These are phyloP conservation scores for Candida vartiovaarae DNA, from an alignment of 805 yeast genomes.

Conservation along the genomic window DNA sequence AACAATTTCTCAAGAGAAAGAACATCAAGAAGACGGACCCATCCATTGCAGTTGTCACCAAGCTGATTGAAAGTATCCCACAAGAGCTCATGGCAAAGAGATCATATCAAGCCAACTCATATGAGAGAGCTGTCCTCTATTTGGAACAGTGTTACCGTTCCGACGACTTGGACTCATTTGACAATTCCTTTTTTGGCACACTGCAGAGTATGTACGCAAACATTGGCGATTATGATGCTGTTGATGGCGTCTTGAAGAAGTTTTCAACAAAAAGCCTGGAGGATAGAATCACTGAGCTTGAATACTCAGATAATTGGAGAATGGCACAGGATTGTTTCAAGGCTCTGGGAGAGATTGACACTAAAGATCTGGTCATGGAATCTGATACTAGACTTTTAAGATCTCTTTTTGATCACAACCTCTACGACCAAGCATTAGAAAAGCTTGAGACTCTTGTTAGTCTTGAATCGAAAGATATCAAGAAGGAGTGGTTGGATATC, in stretches of 20 bases:
- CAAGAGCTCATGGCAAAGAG: conserved; percentile 65
- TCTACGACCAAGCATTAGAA: conserved; percentile 46
- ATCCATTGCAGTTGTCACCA: conserved; percentile 32
- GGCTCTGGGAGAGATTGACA: conserved; percentile 41
- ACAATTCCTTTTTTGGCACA: conserved; percentile 35
- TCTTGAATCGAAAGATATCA: conserved; percentile 1
- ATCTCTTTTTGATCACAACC: conserved; percentile 70
- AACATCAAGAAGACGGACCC: conserved; percentile 22
- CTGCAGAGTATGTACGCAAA: conserved; percentile 80
- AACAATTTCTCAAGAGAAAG: conserved; percentile 15
- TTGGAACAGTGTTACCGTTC: conserved; percentile 67
- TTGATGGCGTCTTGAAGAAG: conserved; percentile 75
- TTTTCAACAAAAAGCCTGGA: conserved; percentile 62
- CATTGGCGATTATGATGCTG: conserved; percentile 82
- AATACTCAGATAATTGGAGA: conserved; percentile 80
- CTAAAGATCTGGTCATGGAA: conserved; percentile 23
- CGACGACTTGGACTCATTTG: conserved; percentile 24
- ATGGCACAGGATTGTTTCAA: conserved; percentile 82
- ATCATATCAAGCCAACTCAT: conserved; percentile 77
- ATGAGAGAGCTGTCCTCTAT: conserved; percentile 81
- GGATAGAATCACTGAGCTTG: conserved; percentile 76
- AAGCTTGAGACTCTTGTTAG: conserved; percentile 14
- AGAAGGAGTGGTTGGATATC: conserved; percentile 48
- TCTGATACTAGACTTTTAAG: conserved; percentile 51
- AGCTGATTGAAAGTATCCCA: conserved; percentile 51